These are phyloP conservation scores for Nitzschia palea DNA, from an alignment of 108 stramenopile species.

Conservation along the genomic window DNA sequence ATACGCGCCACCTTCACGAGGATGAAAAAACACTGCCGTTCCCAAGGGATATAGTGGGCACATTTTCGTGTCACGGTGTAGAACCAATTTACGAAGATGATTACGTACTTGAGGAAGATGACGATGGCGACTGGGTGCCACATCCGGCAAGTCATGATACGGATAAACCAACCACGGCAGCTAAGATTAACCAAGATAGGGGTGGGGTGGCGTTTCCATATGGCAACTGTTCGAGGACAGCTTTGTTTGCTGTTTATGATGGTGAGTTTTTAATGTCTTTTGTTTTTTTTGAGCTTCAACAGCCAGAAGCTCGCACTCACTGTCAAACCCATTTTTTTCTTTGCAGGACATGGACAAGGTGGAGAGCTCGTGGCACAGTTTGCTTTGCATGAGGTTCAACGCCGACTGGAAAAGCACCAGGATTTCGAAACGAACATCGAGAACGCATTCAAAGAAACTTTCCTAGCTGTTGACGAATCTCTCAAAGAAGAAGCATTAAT, in stretches of 20 bases:
- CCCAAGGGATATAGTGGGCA: conserved; percentile 75
- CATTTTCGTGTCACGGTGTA: conserved; percentile 94
- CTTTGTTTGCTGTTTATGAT: conserved; percentile 91
- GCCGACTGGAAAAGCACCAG: conserved; percentile 58
- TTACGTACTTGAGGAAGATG: conserved; percentile 38
- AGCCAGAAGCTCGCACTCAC: no score
- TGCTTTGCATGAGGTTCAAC: conserved; percentile 83
- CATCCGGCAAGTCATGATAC: not conserved
- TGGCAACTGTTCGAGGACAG: conserved; percentile 58
- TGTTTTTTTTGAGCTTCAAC: no score
- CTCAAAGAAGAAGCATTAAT: conserved; percentile 60
- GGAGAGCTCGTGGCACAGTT: conserved; percentile 92
- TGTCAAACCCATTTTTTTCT: not conserved
- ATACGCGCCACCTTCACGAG: conserved; percentile 24
- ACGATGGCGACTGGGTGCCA: conserved; percentile 30
- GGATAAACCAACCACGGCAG: conserved; percentile 47
- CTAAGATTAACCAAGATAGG: conserved; percentile 97
- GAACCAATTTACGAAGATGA: conserved; percentile 85
- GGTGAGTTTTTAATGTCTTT: conserved; percentile 34
- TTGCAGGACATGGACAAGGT: conserved; percentile 83
- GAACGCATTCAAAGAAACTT: conserved; percentile 75
- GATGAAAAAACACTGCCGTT: conserved; percentile 70
- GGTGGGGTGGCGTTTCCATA: conserved; percentile 93
- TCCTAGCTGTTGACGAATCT: conserved; percentile 76
- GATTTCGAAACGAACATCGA: conserved; percentile 50